A percentile compares a stretch with the other conserved stretches of the same genome.
Conservation (phyloP, 768 basidiomycete species). For the Leucocoprinus sp. region DNA sequence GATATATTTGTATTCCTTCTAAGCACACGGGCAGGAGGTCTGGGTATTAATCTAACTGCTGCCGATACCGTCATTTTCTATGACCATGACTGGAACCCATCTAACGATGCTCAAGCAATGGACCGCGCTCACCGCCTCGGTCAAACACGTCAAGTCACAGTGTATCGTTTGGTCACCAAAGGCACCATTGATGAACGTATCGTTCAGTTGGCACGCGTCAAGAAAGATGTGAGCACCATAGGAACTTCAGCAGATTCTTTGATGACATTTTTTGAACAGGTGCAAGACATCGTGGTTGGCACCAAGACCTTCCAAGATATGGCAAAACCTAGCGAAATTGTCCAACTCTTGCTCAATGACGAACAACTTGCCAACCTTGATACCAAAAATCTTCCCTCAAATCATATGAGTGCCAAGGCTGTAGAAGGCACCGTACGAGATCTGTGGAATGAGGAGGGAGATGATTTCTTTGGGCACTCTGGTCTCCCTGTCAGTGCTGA, state of each 20-base stretch:
- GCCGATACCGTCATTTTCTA: conserved; percentile 96
- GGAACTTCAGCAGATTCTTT: not conserved
- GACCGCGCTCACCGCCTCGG: conserved; percentile 95
- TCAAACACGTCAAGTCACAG: conserved; percentile 95
- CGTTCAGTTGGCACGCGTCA: conserved; percentile 89
- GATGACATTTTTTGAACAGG: conserved; percentile 35
- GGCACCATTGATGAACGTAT: conserved; percentile 98
- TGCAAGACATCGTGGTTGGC: conserved; percentile 98
- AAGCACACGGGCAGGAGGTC: conserved; percentile 90
- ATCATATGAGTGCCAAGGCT: conserved; percentile 22
- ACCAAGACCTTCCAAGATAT: conserved; percentile 93
- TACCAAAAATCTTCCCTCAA: conserved; percentile 21
- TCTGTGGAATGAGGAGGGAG: conserved; percentile 81
- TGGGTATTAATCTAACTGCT: conserved; percentile 94
- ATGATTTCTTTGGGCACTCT: conserved; percentile 74
- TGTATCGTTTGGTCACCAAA: conserved; percentile 88
- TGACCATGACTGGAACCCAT: conserved; percentile 95
- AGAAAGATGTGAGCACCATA: conserved; percentile 88
- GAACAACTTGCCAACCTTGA: conserved; percentile 79
- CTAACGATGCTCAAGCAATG: conserved; percentile 98
- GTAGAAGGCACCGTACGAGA: conserved; percentile 43
- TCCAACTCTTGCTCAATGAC: conserved; percentile 88
- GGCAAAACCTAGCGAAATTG: conserved; percentile 93
- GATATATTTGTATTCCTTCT: conserved; percentile 87
- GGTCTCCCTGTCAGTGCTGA: conserved; percentile 22